These are phyloP conservation scores for Piloderma croceum DNA, from an alignment of 768 basidiomycete genomes.

Conservation along the genomic window DNA sequence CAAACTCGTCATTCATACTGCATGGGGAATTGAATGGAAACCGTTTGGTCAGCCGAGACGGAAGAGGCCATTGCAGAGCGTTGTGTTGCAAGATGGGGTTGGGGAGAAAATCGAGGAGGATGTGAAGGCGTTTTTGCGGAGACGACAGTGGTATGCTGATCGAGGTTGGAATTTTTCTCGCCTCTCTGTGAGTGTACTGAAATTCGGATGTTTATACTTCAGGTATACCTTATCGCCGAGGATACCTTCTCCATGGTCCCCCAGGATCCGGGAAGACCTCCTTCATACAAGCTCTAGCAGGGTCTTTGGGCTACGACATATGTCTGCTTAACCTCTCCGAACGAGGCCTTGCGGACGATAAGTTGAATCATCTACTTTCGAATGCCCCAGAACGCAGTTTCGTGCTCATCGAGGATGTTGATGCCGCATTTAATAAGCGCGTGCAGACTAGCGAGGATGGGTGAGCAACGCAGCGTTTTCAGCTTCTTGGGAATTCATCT, in stretches of 20 bases:
- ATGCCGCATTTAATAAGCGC: constrained; percentile 93
- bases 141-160: constrained; percentile 94
- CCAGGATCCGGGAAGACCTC: constrained; percentile 98
- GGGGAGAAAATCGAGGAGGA: constrained; percentile 81
- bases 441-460: constrained; percentile 89
- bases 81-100: constrained; percentile 80
- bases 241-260: constrained; percentile 92
- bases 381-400: constrained; percentile 91
- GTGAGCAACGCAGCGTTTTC: constrained; percentile 50
- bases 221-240: constrained; percentile 97
- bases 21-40: constrained; percentile 95
- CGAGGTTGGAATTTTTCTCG: constrained; percentile 53
- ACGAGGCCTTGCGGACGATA: constrained; percentile 94
- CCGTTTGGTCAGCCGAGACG: constrained; percentile 90
- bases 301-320: constrained; percentile 89
- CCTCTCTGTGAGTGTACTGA: constrained; percentile 4
- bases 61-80: constrained; percentile 82
- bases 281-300: constrained; percentile 96
- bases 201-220: constrained; percentile 1
- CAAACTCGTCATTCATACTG: constrained; percentile 92
- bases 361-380: constrained; percentile 86
- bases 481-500: too few species aligned
- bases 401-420: constrained; percentile 95
- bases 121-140: constrained; percentile 70
- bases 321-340: constrained; percentile 94